phyloP scores from a whole-genome alignment of 345 rosid species.

The Hibiscus trionum region DNA sequence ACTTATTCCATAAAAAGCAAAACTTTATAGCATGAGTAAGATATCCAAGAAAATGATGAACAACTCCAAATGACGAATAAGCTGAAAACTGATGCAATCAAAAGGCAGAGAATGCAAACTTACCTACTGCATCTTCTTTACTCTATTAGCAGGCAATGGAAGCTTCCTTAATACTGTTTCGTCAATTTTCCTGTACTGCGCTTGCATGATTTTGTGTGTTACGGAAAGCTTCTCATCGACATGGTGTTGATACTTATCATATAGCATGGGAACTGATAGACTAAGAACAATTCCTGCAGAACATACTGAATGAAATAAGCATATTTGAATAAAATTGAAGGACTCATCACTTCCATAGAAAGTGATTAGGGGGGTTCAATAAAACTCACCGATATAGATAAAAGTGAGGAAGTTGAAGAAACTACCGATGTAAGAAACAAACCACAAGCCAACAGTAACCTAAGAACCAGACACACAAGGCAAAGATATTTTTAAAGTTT shows the following conservation, averaged over 20 bases:
- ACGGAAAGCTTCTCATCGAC: constrained; percentile 56
- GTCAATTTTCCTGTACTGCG: constrained; percentile 50
- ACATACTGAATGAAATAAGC: neutral
- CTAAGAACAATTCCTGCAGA: constrained; percentile 63
- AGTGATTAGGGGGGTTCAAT: neutral
- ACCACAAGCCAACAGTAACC: constrained; percentile 57
- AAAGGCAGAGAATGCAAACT: constrained; percentile 9
- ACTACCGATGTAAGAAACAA: constrained; percentile 54
- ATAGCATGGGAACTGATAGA: constrained; percentile 58
- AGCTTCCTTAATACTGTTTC: constrained; percentile 45
- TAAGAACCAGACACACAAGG: constrained; percentile 16
- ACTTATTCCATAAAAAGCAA: neutral
- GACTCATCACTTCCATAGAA: neutral
- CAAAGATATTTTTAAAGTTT: neutral
- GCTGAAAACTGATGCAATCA: neutral
- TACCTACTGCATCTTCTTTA: constrained; percentile 69
- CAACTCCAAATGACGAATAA: neutral
- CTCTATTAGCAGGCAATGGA: constrained; percentile 42
- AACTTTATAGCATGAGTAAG: neutral
- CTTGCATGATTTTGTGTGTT: constrained; percentile 36
- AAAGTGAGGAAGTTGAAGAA: constrained; percentile 70
- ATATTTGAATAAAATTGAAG: neutral
- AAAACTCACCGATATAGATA: constrained; percentile 64
- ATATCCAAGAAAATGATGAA: neutral
- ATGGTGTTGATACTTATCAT: constrained; percentile 64